Evolutionary conservation across 2,329 filamentous ascomycete genomes (phyloP).

Genomic region (Beauveria varroae): DNA sequence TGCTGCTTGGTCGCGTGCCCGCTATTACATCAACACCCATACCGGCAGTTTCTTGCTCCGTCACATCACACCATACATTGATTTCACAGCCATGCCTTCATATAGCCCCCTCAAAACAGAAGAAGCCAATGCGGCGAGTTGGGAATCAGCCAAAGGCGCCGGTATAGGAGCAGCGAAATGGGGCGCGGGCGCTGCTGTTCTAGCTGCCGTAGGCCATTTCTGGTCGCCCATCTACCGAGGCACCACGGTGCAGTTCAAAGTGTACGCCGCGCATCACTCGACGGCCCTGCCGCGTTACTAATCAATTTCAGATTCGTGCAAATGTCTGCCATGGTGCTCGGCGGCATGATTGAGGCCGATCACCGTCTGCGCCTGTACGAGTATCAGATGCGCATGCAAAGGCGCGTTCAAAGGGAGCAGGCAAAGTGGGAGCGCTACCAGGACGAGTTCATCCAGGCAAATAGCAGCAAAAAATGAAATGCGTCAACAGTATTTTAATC

Average conservation of each 20-base stretch:
- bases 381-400: constrained; percentile 54
- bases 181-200: constrained; percentile 56
- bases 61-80: background rate
- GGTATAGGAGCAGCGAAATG: constrained; percentile 62
- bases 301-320: constrained; percentile 57
- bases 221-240: constrained; percentile 66
- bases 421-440: constrained; percentile 64
- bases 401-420: constrained; percentile 54
- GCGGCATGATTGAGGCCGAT: constrained; percentile 71
- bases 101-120: constrained; percentile 54
- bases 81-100: constrained; percentile 31
- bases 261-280: constrained; percentile 42
- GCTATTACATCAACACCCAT: background rate
- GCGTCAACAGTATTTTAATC: constrained; percentile 11
- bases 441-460: constrained; percentile 39
- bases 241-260: constrained; percentile 68
- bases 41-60: background rate
- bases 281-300: background rate
- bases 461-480: constrained; percentile 4
- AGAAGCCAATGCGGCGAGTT: constrained; percentile 62
- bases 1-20: constrained; percentile 4
- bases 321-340: constrained; percentile 80
- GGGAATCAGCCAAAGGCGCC: constrained; percentile 64
- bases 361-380: constrained; percentile 60
- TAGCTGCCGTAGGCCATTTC: constrained; percentile 54